Conservation (phyloP, 306 rosid species). For the Sophora flavescens region DNA sequence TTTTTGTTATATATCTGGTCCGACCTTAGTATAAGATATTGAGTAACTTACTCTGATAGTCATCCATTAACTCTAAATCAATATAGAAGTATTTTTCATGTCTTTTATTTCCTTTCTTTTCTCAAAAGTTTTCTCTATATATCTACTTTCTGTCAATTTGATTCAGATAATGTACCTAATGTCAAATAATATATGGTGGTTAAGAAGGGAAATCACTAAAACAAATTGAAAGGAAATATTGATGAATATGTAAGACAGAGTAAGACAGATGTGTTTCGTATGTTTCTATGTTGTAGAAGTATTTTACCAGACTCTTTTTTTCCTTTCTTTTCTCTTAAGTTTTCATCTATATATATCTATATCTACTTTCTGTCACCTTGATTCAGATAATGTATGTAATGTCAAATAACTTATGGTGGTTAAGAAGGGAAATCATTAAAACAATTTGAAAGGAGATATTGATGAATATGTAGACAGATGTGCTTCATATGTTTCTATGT, state of each 20-base stretch:
- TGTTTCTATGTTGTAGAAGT: conserved; percentile 6
- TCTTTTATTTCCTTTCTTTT: conserved; percentile 21
- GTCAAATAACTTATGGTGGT: conserved; percentile 6
- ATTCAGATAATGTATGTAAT: conserved; percentile 1
- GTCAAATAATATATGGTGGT: conserved; percentile 1
- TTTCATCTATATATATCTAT: conserved; percentile 12
- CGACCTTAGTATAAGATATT: conserved; percentile 10
- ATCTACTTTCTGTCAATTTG: not conserved
- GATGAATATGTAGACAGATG: conserved; percentile 15
- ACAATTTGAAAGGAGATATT: conserved; percentile 4
- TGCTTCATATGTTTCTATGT: conserved; percentile 6
- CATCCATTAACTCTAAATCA: conserved; percentile 1
- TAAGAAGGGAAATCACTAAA: conserved; percentile 5
- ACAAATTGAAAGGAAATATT: not conserved
- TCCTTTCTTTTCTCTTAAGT: conserved; percentile 20
- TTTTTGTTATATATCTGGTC: conserved; percentile 28
- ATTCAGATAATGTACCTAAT: conserved; percentile 2
- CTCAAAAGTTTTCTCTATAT: conserved; percentile 17
- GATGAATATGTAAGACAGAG: conserved; percentile 7
- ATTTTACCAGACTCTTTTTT: conserved; percentile 14
- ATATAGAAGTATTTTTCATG: conserved; percentile 15
- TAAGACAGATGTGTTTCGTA: conserved; percentile 8
- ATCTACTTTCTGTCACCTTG: not conserved
- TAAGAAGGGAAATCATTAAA: conserved; percentile 2
- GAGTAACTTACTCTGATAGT: not conserved